Base-by-base conservation (phyloP, 805 yeast species). In the Jamesozyma lodderae region DNA sequence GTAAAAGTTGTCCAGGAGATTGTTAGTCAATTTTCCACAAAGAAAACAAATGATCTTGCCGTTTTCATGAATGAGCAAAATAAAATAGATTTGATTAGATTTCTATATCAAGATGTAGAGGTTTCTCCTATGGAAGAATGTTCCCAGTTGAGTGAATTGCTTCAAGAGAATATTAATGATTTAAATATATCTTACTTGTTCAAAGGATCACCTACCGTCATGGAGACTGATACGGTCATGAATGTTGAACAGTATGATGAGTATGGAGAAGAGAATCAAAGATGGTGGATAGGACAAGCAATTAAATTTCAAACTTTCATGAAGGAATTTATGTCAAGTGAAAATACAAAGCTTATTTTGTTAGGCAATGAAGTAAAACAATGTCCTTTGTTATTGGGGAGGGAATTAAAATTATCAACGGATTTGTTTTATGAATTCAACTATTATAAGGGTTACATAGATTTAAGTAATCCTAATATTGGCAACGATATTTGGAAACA, bases 91-190 rank as follows among this genome's bases (percentile, higher is more conserved):
- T 49, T 69, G 15, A 49, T 73, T 30, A 68, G 66, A 32, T 75
- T 66, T 49, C 44, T 72, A 5, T 63, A 73, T 42, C 60, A 66
- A 42, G 70, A 67, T 23, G 32, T 44, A 0, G 47, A 52, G 2
- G 45, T 44, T 14, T 52, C 70, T 1, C 60, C 75, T 1, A 67
- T 72, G 64, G 69, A 68, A 15, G 81, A 76, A 43, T 68, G 71
- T 9, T 59, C 73, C 0, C 51, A 49, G 2, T 48, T 54, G 19
- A 52, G 69, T 26, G 62, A 77, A 30, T 31, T 45, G 0, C 45
- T 79, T 33, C 70, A 73, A 36, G 48, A 51, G 13, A 55, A 70
- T 35, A 43, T 70, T 15, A 38, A 45, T 0, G 28, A 35, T 0
- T 29, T 65, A 2, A 55, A 62, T 0, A 49, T 60, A 1, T 46